Evolutionary conservation across 2,329 filamentous ascomycete genomes (phyloP), one percentile per base, ranked within the genome.

Genomic region (Phialemoniopsis sp.): DNA sequence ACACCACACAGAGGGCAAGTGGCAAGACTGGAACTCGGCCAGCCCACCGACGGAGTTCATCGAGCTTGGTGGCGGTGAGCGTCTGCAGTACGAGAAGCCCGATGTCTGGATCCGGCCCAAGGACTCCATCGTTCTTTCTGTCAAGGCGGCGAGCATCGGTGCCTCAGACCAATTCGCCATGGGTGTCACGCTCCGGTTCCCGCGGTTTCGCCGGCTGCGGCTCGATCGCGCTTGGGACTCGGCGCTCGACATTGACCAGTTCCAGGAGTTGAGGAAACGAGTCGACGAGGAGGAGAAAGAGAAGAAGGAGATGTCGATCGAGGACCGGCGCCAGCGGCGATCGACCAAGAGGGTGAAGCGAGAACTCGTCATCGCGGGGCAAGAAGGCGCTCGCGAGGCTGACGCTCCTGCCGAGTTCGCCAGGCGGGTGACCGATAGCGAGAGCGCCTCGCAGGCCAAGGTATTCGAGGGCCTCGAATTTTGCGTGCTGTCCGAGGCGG

Each of bases 21-120:
- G 93, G 93, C 73, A 76, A 12, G 78, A 87, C 26, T 98, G 89
- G 89, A 83, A 96, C 58, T 55, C 71, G 1, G 83, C 79, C 47
- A 82, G 78, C 32, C 89, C 90, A 3, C 91, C 93, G 0, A 80
- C 70, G 2, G 71, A 86, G 40, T 89, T 82, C 56, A 82, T 98
- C 42, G 85, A 90, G 53, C 76, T 97, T 3, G 90, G 80, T 4
- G 89, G 89, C 9, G 85, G 85, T 12, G 82, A 87, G 39, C 69
- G 73, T 8, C 61, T 62, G 19, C 85, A 93, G 53, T 71, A 76
- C 45, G 91, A 97, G 60, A 72, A 74, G 34, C 93, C 93, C 0
- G 91, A 98, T 54, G 78, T 90, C 38, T 98, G 90, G 90, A 97
- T 98, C 54, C 82, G 85, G 28, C 89, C 93, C 0, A 81, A 78